phyloP scores from a whole-genome alignment of 805 yeast genomes.

The Jamesozyma spencerorum region DNA sequence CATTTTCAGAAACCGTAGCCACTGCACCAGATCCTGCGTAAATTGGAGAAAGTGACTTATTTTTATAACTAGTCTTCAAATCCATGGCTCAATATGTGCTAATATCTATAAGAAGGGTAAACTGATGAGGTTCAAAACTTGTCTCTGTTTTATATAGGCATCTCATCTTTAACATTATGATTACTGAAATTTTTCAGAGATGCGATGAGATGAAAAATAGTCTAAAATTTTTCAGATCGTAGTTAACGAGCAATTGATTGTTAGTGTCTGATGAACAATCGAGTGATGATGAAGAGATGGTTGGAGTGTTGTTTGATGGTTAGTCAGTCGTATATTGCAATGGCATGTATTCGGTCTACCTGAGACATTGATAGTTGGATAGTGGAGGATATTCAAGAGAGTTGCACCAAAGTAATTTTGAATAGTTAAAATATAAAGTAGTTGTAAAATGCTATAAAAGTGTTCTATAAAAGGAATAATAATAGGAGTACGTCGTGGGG shows the following conservation, averaged over 20 bases:
- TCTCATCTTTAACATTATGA: neutral
- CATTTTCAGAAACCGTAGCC: constrained; percentile 58
- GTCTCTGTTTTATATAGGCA: neutral
- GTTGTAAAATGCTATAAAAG: neutral
- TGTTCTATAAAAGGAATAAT: neutral
- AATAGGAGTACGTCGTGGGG: too few species aligned
- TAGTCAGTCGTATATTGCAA: too few species aligned
- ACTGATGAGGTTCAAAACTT: neutral
- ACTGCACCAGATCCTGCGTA: constrained; percentile 73
- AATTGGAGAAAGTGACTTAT: constrained; percentile 59
- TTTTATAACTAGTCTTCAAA: constrained; percentile 28
- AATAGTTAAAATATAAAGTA: too few species aligned
- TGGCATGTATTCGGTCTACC: too few species aligned
- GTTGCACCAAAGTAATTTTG: too few species aligned
- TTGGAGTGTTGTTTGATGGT: too few species aligned
- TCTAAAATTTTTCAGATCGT: constrained; percentile 6
- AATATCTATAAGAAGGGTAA: neutral
- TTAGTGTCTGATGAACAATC: neutral
- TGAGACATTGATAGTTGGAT: too few species aligned
- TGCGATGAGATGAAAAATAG: constrained; percentile 5
- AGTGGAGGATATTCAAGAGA: too few species aligned
- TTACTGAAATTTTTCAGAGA: neutral
- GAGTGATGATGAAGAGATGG: too few species aligned
- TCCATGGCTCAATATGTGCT: constrained; percentile 18
- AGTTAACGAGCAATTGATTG: neutral